A percentile compares a stretch with the other conserved stretches of the same genome.
These are phyloP conservation scores for Spencermartinsiella europaea DNA, from an alignment of 805 yeast genomes.

Conservation along the genomic window DNA sequence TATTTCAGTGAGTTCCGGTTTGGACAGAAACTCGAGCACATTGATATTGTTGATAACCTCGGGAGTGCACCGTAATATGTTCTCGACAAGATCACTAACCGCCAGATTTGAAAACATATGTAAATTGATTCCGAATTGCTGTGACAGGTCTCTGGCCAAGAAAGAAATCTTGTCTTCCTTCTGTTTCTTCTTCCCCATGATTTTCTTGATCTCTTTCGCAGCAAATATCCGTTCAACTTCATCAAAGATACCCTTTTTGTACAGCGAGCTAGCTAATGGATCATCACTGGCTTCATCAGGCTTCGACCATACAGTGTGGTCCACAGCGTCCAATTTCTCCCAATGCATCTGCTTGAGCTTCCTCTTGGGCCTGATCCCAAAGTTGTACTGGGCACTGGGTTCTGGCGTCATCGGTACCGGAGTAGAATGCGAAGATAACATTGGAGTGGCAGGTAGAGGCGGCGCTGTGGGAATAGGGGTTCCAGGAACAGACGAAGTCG, in stretches of 20 bases:
- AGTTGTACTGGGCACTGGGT: constrained; percentile 14
- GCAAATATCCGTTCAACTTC: constrained; percentile 86
- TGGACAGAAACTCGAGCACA: constrained; percentile 78
- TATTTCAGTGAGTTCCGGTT: constrained; percentile 69
- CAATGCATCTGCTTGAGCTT: constrained; percentile 94
- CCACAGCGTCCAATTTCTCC: constrained; percentile 85
- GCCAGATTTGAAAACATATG: constrained; percentile 63
- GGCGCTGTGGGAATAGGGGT: constrained; percentile 35
- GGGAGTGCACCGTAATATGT: constrained; percentile 68
- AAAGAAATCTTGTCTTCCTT: constrained; percentile 57
- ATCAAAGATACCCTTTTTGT: constrained; percentile 71
- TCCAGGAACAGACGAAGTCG: constrained; percentile 13
- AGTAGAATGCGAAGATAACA: constrained; percentile 15
- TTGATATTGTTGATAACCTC: constrained; percentile 65
- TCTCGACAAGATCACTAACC: constrained; percentile 63
- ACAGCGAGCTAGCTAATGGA: constrained; percentile 53
- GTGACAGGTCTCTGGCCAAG: constrained; percentile 80
- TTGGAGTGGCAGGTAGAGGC: constrained; percentile 29
- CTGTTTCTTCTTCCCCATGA: constrained; percentile 39
- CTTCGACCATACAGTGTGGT: constrained; percentile 79
- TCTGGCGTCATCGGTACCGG: constrained; percentile 24
- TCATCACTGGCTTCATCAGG: constrained; percentile 22
- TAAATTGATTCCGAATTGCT: constrained; percentile 90
- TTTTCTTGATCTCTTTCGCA: constrained; percentile 62
- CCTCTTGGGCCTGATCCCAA: constrained; percentile 50